Base-by-base conservation (phyloP, 2,329 filamentous ascomycete species). In the Colletotrichum tabaci region DNA sequence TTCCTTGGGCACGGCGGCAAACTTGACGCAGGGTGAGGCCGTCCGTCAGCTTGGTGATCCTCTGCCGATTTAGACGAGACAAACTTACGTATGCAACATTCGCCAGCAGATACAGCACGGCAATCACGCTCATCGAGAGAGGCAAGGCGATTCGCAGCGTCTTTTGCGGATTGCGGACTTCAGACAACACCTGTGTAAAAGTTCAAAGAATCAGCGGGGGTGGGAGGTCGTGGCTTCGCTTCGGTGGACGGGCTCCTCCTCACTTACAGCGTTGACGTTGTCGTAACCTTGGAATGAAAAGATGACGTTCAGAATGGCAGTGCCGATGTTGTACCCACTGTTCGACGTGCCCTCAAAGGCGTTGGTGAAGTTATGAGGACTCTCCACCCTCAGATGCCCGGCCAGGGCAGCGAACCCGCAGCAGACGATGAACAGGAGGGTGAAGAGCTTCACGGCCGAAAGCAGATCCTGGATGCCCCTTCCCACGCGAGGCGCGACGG, bases 161-260 rank as follows among this genome's bases (percentile, higher is more conserved):
- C n/a, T 57, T 61, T 30, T 72, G 66, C n/a, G 69, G 69, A n/a
- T 72, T 72, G 30, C 69, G 66, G 13, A 72, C 65, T 56, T 72
- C 69, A 3, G 66, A 72, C 3, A 72, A 49, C 1, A 72, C 63
- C 58, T 71, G 0, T 9, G 4, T 26, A 26, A 4, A 23, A 23
- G 10, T 3, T 57, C 1, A 23, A 46, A 26, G 26, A 4, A 12
- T 57, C 3, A 67, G 26, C 35, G 26, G 26, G 26, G 26, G 23
- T 1, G 23, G 23, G 26, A 26, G 26, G 26, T 26, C 26, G 26
- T 26, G 2, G 2, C 7, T 13, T 5, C 6, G 35, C 2, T 5
- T 18, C 7, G 2, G 2, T 13, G 10, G 0, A 16, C 18, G 23
- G 10, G 38, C 4, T 18, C 26, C 26, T 15, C 15, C 18, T 1